phyloP scores from a whole-genome alignment of 495 filamentous ascomycete species.

The Arthonia radiata region DNA sequence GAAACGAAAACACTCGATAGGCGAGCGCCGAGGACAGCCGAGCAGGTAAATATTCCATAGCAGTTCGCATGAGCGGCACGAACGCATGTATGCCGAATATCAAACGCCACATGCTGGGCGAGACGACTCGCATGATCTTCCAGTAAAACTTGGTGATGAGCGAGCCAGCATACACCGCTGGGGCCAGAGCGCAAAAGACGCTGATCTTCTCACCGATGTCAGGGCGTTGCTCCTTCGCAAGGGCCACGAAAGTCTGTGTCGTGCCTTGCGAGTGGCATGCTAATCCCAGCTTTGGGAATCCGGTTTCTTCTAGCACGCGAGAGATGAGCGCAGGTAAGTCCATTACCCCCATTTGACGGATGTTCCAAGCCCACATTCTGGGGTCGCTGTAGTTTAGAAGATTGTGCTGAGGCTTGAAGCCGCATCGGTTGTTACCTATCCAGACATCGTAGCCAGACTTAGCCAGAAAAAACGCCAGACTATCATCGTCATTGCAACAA shows the following conservation, averaged over 20 bases:
- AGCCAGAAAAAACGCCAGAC: conserved; percentile 73
- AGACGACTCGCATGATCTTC: conserved; percentile 70
- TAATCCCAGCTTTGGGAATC: conserved; percentile 61
- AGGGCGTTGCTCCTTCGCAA: conserved; percentile 79
- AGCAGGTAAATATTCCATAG: conserved; percentile 39
- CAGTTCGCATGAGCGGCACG: conserved; percentile 83
- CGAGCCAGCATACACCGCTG: conserved; percentile 75
- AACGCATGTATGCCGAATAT: conserved; percentile 89
- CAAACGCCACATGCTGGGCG: conserved; percentile 47
- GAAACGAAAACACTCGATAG: conserved; percentile 70
- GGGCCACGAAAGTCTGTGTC: conserved; percentile 67
- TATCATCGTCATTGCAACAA: conserved; percentile 74
- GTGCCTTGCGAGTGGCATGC: conserved; percentile 84
- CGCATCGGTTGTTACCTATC: conserved; percentile 89
- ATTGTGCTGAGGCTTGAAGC: conserved; percentile 51
- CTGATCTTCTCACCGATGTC: conserved; percentile 66
- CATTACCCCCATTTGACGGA: conserved; percentile 75
- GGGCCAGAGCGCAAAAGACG: conserved; percentile 81
- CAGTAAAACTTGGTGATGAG: conserved; percentile 73
- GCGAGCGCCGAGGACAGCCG: conserved; percentile 61
- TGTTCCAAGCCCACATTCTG: conserved; percentile 95
- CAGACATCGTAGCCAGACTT: conserved; percentile 92
- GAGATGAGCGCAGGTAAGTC: conserved; percentile 77
- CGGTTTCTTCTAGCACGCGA: conserved; percentile 59
- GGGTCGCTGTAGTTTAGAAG: conserved; percentile 49